These are phyloP conservation scores for Fusarium buharicum DNA, from an alignment of 2,329 filamentous ascomycete species.

Conservation along the genomic window DNA sequence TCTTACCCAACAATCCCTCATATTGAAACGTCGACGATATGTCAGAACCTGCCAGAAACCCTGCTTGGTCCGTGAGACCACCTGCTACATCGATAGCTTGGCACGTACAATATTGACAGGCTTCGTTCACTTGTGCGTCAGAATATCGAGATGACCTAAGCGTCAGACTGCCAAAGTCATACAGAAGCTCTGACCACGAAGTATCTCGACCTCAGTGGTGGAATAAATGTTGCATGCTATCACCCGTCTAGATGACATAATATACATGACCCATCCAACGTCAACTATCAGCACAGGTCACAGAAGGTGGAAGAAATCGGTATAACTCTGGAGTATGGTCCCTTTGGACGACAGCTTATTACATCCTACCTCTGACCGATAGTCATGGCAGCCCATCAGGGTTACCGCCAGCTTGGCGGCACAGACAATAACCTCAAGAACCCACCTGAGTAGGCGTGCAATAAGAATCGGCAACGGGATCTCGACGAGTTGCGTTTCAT, in stretches of 20 bases:
- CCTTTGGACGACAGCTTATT: neutral
- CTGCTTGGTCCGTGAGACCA: conserved; percentile 12
- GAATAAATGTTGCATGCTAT: conserved; percentile 15
- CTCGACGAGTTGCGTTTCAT: conserved; percentile 11
- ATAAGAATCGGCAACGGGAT: conserved; percentile 4
- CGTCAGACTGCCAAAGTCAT: conserved; percentile 1
- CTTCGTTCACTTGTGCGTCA: neutral
- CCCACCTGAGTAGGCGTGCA: conserved; percentile 1
- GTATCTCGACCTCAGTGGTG: conserved; percentile 25
- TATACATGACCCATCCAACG: conserved; percentile 2
- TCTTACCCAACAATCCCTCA: conserved; percentile 12
- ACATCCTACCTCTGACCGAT: neutral
- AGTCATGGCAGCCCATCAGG: conserved; percentile 6
- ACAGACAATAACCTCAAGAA: conserved; percentile 1
- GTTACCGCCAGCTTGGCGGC: conserved; percentile 10
- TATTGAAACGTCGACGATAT: conserved; percentile 17
- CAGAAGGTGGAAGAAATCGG: neutral
- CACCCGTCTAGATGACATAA: conserved; percentile 1
- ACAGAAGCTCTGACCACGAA: conserved; percentile 4
- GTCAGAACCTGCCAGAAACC: conserved; percentile 12
- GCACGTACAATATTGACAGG: conserved; percentile 7
- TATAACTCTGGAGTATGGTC: neutral
- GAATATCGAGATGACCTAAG: neutral
- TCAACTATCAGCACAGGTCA: neutral
- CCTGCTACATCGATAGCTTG: conserved; percentile 7